Percentiles rank a stretch among this genome's conserved stretches.
These are phyloP conservation scores for Lentinula lateritia DNA, from an alignment of 768 basidiomycete genomes.

Conservation along the genomic window DNA sequence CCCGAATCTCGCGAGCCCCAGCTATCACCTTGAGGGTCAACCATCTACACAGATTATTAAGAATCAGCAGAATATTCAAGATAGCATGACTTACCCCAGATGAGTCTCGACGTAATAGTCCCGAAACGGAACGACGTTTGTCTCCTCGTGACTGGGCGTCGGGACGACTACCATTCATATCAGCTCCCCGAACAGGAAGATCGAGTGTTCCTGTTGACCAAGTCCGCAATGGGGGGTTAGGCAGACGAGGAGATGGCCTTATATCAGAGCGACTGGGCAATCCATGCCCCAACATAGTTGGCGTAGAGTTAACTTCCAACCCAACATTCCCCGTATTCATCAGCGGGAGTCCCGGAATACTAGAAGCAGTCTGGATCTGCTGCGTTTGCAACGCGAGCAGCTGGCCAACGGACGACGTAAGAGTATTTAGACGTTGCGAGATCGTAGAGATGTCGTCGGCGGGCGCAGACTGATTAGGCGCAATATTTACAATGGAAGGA, in stretches of 20 bases:
- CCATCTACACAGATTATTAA: constrained; percentile 30
- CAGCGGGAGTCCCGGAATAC: constrained; percentile 35
- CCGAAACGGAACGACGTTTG: constrained; percentile 73
- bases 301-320: constrained; percentile 38
- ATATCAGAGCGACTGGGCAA: constrained; percentile 63
- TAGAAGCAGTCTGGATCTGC: constrained; percentile 45
- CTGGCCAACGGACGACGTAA: constrained; percentile 83
- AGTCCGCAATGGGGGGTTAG: constrained; percentile 70
- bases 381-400: constrained; percentile 79
- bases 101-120: constrained; percentile 70
- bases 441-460: constrained; percentile 71
- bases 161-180: constrained; percentile 36
- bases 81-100: constrained; percentile 47
- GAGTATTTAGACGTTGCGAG: constrained; percentile 69
- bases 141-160: constrained; percentile 41
- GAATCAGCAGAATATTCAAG: constrained; percentile 7
- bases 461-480: constrained; percentile 64
- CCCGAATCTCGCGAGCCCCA: constrained; percentile 67
- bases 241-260: constrained; percentile 51
- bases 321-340: constrained; percentile 35
- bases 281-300: constrained; percentile 49
- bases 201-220: constrained; percentile 84
- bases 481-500: constrained; percentile 62
- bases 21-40: constrained; percentile 52
- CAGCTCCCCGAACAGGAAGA: constrained; percentile 54